phyloP scores from a whole-genome alignment of 345 rosid species.

The Rubroshorea leprosula region DNA sequence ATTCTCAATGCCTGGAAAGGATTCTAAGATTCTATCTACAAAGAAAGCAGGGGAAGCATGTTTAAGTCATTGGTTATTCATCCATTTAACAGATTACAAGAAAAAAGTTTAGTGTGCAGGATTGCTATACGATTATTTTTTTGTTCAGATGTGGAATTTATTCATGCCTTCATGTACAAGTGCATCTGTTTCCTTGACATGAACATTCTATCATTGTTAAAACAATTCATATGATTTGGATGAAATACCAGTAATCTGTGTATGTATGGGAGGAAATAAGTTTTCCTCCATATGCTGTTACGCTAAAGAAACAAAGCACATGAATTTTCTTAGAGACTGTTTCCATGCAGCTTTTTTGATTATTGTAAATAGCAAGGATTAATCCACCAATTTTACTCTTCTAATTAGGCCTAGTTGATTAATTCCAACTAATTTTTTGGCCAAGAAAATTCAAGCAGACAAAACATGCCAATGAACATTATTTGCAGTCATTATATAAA shows the following conservation, averaged over 20 bases:
- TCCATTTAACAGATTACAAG: slow-evolving; percentile 15
- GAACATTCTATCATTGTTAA: too few relatives aligned
- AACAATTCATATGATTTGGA: neutral
- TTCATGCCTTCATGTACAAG: slow-evolving; percentile 40
- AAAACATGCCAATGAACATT: too few relatives aligned
- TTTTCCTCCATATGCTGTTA: too few relatives aligned
- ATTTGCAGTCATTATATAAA: too few relatives aligned
- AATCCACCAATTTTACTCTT: too few relatives aligned
- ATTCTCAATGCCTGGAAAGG: slow-evolving; percentile 88
- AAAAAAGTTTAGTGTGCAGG: slow-evolving; percentile 24
- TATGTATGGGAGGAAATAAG: neutral
- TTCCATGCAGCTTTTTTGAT: too few relatives aligned
- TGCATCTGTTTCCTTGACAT: slow-evolving; percentile 26
- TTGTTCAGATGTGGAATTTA: slow-evolving; percentile 37
- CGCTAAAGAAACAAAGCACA: too few relatives aligned
- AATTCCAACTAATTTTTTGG: too few relatives aligned
- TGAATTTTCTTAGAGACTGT: too few relatives aligned
- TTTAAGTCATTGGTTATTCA: neutral
- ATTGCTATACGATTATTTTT: slow-evolving; percentile 38
- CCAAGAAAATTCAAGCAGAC: too few relatives aligned
- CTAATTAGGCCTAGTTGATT: too few relatives aligned
- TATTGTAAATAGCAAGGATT: too few relatives aligned
- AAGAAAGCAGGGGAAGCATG: slow-evolving; percentile 1
- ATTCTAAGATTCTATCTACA: slow-evolving; percentile 39
- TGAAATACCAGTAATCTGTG: neutral